Percentiles rank a stretch among this genome's conserved stretches.
These are phyloP conservation scores for Paramecium sexaurelia DNA, from an alignment of 73 alveolate species.

Conservation along the genomic window DNA sequence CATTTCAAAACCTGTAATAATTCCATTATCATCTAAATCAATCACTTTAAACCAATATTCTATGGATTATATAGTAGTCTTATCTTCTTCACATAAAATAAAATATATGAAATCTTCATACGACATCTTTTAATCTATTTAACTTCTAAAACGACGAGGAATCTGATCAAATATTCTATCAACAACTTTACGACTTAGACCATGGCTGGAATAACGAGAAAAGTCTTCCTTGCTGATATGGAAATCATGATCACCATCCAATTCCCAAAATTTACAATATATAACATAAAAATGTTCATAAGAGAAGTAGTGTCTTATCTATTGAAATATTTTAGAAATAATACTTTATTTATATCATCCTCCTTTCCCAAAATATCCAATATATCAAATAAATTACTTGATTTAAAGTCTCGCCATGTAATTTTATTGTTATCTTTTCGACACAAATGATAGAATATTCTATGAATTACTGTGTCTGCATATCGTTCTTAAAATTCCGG, in stretches of 20 bases:
- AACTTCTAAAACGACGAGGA: constrained; percentile 96
- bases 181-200: constrained; percentile 97
- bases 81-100: constrained; percentile 98
- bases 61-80: constrained; percentile 89
- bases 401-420: constrained; percentile 89
- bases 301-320: constrained; percentile 96
- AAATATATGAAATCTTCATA: constrained; percentile 97
- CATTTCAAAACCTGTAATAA: constrained; percentile 93
- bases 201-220: constrained; percentile 82
- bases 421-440: constrained; percentile 94
- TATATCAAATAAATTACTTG: constrained; percentile 89
- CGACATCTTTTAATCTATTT: constrained; percentile 95
- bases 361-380: constrained; percentile 83
- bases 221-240: constrained; percentile 98
- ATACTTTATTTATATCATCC: constrained; percentile 65
- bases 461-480: constrained; percentile 95
- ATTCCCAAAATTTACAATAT: constrained; percentile 99
- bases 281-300: constrained; percentile 99
- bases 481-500: constrained; percentile 99
- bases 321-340: not conserved
- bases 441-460: constrained; percentile 91
- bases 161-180: constrained; percentile 98
- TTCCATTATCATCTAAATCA: constrained; percentile 97
- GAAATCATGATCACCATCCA: constrained; percentile 99
- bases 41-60: constrained; percentile 98